Base-by-base conservation (phyloP, 352 stramenopile species). In the Plasmopara viticola region DNA sequence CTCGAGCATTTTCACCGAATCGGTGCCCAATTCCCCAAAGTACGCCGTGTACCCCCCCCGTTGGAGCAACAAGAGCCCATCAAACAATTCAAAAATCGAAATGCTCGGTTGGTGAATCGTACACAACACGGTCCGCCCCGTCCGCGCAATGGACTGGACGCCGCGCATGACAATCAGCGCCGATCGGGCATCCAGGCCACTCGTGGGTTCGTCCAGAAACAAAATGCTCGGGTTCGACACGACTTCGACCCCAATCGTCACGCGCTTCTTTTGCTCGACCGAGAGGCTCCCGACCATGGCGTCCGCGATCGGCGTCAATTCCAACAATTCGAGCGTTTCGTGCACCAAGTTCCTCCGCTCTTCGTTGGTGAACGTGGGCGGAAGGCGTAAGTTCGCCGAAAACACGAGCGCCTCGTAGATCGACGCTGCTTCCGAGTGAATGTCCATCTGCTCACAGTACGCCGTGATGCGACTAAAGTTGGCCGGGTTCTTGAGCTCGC, bases 391-490 rank as follows among this genome's bases (percentile, higher is more conserved):
- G 30, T 73, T 71, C 0, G 91, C 89, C 14, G 86, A 95, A 62
- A 98, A 98, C 40, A 87, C 66, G 5, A 97, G 71, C 12, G 88
- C 87, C 58, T 98, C 91, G 39, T 73, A 64, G 42, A 96, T 89
- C 15, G 86, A 95, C 9, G 85, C 62, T 15, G 78, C 65, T 31
- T 90, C 74, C 37, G 79, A 78, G 62, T 96, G 84, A 29, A 89
- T 75, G 64, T 96, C 86, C 61, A 94, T 88, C 61, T 97, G 89
- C 70, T 97, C 90, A 17, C 95, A 90, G 57, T 97, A 98, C 12
- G 85, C 90, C 6, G 74, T 84, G 58, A 95, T 86, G 43, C 90
- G 73, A 31, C 72, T 78, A 56, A 98, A 98, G 40, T 81, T 86
- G 20, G 60, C 62, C 33, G 66, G 55, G 38, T 94, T 60, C 67